Percentiles rank a stretch among this genome's conserved stretches.
Evolutionary conservation across 1,284 basidiomycete species (phyloP).

Genomic region (Marasmius tenuissimus): DNA sequence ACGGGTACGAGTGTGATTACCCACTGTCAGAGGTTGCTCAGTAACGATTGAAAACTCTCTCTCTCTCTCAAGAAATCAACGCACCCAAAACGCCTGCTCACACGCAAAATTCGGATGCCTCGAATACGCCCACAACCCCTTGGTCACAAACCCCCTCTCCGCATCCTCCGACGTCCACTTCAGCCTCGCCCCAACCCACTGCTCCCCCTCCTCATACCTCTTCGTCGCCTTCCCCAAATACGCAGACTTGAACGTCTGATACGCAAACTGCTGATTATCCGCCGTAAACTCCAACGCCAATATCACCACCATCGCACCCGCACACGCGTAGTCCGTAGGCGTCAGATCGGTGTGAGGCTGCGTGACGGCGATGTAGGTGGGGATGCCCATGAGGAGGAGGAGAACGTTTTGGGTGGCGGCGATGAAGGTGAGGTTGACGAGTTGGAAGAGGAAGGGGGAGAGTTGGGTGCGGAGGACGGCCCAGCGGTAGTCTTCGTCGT

Average conservation of each 20-base stretch:
- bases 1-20: conserved; percentile 70
- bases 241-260: conserved; percentile 77
- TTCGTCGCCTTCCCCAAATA: conserved; percentile 33
- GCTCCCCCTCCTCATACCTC: conserved; percentile 39
- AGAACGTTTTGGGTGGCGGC: conserved; percentile 79
- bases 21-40: conserved; percentile 39
- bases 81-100: conserved; percentile 88
- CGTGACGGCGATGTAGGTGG: conserved; percentile 51
- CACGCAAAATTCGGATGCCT: conserved; percentile 92
- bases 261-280: conserved; percentile 91
- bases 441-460: conserved; percentile 70
- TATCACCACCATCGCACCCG: conserved; percentile 56
- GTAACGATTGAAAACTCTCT: background rate
- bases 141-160: conserved; percentile 82
- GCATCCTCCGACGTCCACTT: conserved; percentile 68
- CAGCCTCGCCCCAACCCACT: conserved; percentile 68
- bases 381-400: conserved; percentile 71
- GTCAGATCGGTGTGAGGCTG: conserved; percentile 58
- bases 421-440: conserved; percentile 84
- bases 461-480: conserved; percentile 70
- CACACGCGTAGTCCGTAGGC: conserved; percentile 67
- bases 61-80: too few relatives aligned
- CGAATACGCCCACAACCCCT: conserved; percentile 83
- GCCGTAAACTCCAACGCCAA: conserved; percentile 76
- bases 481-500: conserved; percentile 94